These are phyloP conservation scores for Yamadazyma friedrichii DNA, from an alignment of 1,139 yeast species.

Conservation along the genomic window DNA sequence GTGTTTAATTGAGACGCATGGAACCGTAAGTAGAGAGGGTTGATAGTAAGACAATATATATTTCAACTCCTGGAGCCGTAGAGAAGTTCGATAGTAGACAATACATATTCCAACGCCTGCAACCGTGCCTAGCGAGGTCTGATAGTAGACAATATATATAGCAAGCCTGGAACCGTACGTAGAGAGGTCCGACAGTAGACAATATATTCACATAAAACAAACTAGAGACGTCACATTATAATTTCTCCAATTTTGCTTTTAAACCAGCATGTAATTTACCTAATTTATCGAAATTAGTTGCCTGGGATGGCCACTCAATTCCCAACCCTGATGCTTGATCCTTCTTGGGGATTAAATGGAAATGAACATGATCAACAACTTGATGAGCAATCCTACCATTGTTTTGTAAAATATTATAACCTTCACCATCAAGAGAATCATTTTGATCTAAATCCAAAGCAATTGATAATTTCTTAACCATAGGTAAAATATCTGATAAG, in stretches of 20 bases:
- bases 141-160: too few relatives aligned
- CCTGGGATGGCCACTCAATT: constrained; percentile 83
- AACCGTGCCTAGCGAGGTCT: too few relatives aligned
- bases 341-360: constrained; percentile 91
- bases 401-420: constrained; percentile 88
- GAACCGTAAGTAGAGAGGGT: neutral
- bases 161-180: too few relatives aligned
- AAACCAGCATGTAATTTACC: constrained; percentile 65
- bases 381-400: constrained; percentile 95
- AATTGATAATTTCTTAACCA: constrained; percentile 78
- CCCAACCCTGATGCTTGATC: constrained; percentile 67
- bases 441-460: constrained; percentile 63
- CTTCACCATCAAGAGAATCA: constrained; percentile 64
- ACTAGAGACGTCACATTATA: too few relatives aligned
- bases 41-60: too few relatives aligned
- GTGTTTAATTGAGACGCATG: neutral
- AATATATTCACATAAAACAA: too few relatives aligned
- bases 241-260: constrained; percentile 48
- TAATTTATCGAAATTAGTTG: constrained; percentile 68
- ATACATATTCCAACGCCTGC: too few relatives aligned
- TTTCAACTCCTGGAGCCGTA: too few relatives aligned
- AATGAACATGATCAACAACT: constrained; percentile 91
- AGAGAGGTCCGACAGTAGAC: too few relatives aligned
- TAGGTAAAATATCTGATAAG: constrained; percentile 78
- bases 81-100: too few relatives aligned